A percentile compares a stretch with the other conserved stretches of the same genome.
These are phyloP conservation scores for Dictyostelium capitatum DNA, from an alignment of 78 protist genomes.

Conservation along the genomic window DNA sequence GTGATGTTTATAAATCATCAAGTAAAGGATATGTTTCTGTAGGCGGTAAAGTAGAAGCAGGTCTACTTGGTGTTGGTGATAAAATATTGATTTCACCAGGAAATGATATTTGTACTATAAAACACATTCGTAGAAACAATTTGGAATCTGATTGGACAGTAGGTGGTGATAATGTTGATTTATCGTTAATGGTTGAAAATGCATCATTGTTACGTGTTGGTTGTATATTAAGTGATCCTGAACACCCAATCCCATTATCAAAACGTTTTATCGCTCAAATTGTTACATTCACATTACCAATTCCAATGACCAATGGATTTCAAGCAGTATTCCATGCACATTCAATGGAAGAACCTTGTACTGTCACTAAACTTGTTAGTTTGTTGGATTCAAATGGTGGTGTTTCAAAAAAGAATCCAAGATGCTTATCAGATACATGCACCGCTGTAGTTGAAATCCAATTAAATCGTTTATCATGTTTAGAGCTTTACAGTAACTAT, in stretches of 20 bases:
- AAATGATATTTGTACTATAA: constrained; percentile 71
- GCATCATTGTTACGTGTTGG: constrained; percentile 66
- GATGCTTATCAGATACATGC: constrained; percentile 38
- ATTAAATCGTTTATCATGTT: constrained; percentile 52
- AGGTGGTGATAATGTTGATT: constrained; percentile 91
- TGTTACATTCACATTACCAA: constrained; percentile 62
- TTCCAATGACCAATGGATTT: constrained; percentile 73
- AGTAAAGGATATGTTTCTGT: constrained; percentile 73
- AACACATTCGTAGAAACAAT: constrained; percentile 7
- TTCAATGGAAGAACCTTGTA: constrained; percentile 65
- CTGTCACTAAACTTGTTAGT: constrained; percentile 14
- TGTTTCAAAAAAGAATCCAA: constrained; percentile 62
- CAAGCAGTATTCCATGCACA: constrained; percentile 74
- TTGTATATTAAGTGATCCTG: constrained; percentile 79
- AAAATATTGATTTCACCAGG: constrained; percentile 76
- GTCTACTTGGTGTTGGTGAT: constrained; percentile 83
- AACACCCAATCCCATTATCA: constrained; percentile 57
- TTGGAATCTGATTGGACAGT: constrained; percentile 68
- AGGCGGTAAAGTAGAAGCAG: constrained; percentile 90
- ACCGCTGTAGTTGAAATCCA: constrained; percentile 74
- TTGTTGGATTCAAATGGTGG: constrained; percentile 56
- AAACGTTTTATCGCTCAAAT: constrained; percentile 78
- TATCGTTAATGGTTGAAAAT: constrained; percentile 25
- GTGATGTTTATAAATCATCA: constrained; percentile 85
- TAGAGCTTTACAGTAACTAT: constrained; percentile 68